These are phyloP conservation scores for Moesziomyces sp. DNA, from an alignment of 1,284 basidiomycete genomes.

Conservation along the genomic window DNA sequence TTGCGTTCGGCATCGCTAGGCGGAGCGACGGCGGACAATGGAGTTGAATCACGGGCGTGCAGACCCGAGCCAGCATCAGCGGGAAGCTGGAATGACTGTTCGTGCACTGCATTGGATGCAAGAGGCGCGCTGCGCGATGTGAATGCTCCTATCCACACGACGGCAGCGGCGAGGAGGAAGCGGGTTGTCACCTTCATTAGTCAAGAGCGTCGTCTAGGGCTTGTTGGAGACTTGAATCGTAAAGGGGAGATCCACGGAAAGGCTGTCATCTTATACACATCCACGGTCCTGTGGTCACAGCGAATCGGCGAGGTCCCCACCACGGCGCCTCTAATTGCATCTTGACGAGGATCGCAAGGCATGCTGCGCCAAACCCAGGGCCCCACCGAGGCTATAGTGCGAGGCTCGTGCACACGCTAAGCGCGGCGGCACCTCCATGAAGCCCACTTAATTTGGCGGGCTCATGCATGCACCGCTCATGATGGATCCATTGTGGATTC, in stretches of 20 bases:
- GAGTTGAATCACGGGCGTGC: background rate
- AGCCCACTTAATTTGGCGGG: no score
- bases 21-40: background rate
- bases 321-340: no score
- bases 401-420: no score
- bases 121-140: background rate
- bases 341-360: no score
- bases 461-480: no score
- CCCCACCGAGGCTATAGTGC: no score
- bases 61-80: background rate
- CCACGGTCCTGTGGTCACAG: no score
- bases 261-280: no score
- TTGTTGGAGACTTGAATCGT: background rate
- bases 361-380: no score
- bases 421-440: no score
- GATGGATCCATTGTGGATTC: no score
- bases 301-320: no score
- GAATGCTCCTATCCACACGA: background rate
- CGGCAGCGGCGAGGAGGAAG: background rate
- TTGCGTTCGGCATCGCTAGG: background rate
- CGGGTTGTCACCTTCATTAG: background rate
- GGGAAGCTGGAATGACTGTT: conserved; percentile 14
- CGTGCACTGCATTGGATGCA: background rate
- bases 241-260: background rate
- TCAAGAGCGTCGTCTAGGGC: background rate